Conservation (phyloP, 352 stramenopile genomes). For the Phytophthora pluvialis region DNA sequence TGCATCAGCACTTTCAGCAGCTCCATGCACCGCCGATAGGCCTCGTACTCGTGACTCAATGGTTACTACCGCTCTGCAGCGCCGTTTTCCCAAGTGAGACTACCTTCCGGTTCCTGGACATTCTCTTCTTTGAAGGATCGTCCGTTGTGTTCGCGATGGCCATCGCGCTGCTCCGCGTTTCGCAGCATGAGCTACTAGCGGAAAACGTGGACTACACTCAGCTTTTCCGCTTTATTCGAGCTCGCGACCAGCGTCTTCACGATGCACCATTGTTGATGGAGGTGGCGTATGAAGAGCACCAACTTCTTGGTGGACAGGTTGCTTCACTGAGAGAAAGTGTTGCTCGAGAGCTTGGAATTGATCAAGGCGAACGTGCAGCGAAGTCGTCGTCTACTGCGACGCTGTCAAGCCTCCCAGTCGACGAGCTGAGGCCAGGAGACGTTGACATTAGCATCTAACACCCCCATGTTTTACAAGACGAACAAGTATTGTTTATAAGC, state of each 20-base stretch:
- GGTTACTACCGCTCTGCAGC: conserved; percentile 71
- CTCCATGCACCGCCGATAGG: conserved; percentile 61
- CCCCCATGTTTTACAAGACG: conserved; percentile 8
- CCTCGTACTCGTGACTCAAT: conserved; percentile 69
- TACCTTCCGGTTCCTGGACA: conserved; percentile 67
- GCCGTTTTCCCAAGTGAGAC: conserved; percentile 70
- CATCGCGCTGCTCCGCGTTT: conserved; percentile 61
- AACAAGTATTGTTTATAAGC: conserved; percentile 29
- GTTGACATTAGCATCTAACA: conserved; percentile 14
- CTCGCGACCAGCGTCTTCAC: conserved; percentile 65
- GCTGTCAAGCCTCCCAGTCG: conserved; percentile 4
- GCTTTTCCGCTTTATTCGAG: conserved; percentile 66
- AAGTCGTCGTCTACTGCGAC: not conserved
- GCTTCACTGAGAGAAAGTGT: conserved; percentile 14
- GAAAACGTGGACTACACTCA: conserved; percentile 74
- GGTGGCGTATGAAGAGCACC: conserved; percentile 57
- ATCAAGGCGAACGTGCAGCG: conserved; percentile 4
- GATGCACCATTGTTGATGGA: conserved; percentile 67
- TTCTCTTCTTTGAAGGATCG: conserved; percentile 62
- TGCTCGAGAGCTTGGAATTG: conserved; percentile 23
- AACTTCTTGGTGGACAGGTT: conserved; percentile 34
- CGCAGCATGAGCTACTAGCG: conserved; percentile 55
- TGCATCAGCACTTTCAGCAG: conserved; percentile 64
- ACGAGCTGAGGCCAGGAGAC: conserved; percentile 28
- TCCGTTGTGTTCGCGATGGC: conserved; percentile 61